Evolutionary conservation across 129 eudicot genomes (phyloP), one percentile per base, ranked within the genome.

Genomic region (Chrysanthemum makinoi): DNA sequence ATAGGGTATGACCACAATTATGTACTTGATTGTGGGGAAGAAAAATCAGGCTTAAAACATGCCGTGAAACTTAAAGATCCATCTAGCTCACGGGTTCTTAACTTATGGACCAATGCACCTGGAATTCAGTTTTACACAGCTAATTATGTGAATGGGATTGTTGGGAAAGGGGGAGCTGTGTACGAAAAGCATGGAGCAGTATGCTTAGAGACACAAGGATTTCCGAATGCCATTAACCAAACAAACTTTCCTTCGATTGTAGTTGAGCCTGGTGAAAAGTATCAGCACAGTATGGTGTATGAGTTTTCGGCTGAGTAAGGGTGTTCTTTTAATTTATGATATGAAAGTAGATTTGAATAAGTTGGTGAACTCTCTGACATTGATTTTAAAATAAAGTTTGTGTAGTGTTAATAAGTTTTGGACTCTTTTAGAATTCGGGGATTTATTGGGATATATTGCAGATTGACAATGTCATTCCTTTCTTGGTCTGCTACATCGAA

Each of bases 101-200:
- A 95, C 72, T 62, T 90, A 48, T 90, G 99, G 97, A 95, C 97
- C 10, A 72, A 86, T 79, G 99, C 91, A 2, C 99, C 99, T 0
- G 99, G 99, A 3, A 75, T 95, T 92, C 97, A 95, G 83, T 90
- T 95, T 81, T 95, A 95, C 69, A 95, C 96, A 0, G 99, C 78
- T 2, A 95, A 95, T 70, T 87, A 85, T 72, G 89, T 90, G 35
- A 79, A 82, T 0, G 96, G 97, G 7, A 39, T 95, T 56, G 76
- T 58, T 30, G 99, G 99, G 7, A 95, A 95, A 95, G 96, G 89
- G 9, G 96, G 97, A 16, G 86, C 88, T 6, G 91, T 84, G 0
- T 95, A 95, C 30, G 88, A 67, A 16, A 95, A 95, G 65, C 97
- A 95, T 10, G 49, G 83, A 0, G 97, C 88, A n/a, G 84, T 77